phyloP scores from a whole-genome alignment of 805 yeast genomes.

The Groenewaldozyma salmanticensis region DNA sequence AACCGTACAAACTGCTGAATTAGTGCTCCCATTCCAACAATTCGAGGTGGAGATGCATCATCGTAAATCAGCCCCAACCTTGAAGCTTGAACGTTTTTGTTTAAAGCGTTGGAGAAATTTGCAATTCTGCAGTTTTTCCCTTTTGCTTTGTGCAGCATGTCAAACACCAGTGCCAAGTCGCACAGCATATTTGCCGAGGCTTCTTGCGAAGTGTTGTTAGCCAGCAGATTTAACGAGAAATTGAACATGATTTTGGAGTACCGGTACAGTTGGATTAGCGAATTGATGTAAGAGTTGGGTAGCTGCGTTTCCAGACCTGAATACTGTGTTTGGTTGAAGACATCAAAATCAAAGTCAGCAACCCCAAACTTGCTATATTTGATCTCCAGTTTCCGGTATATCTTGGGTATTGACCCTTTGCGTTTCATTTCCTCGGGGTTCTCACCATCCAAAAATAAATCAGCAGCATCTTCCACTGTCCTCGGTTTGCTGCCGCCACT shows the following conservation, averaged over 20 bases:
- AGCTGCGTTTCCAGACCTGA: constrained; percentile 88
- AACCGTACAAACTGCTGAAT: constrained; percentile 51
- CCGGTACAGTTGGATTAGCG: constrained; percentile 70
- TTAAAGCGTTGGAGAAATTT: constrained; percentile 56
- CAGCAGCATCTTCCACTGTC: not conserved
- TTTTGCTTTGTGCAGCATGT: constrained; percentile 77
- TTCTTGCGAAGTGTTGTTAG: constrained; percentile 28
- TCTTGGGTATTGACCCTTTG: constrained; percentile 51
- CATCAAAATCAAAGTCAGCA: constrained; percentile 84
- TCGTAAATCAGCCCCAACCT: constrained; percentile 44
- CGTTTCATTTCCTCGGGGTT: constrained; percentile 4
- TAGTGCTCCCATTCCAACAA: constrained; percentile 18
- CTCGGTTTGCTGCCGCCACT: constrained; percentile 20
- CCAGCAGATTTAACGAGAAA: constrained; percentile 45
- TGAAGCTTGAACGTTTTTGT: constrained; percentile 40
- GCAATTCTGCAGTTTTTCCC: constrained; percentile 75
- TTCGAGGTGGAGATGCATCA: constrained; percentile 22
- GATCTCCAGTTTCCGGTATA: constrained; percentile 65
- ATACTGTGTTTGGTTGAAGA: constrained; percentile 61
- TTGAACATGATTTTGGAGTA: constrained; percentile 69
- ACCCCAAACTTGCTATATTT: constrained; percentile 86
- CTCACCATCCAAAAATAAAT: constrained; percentile 14
- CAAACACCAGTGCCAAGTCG: constrained; percentile 82
- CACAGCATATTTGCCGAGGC: constrained; percentile 37
- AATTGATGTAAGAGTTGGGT: constrained; percentile 67